Conservation (phyloP, 495 filamentous ascomycete species). For the Xylaria venustula region DNA sequence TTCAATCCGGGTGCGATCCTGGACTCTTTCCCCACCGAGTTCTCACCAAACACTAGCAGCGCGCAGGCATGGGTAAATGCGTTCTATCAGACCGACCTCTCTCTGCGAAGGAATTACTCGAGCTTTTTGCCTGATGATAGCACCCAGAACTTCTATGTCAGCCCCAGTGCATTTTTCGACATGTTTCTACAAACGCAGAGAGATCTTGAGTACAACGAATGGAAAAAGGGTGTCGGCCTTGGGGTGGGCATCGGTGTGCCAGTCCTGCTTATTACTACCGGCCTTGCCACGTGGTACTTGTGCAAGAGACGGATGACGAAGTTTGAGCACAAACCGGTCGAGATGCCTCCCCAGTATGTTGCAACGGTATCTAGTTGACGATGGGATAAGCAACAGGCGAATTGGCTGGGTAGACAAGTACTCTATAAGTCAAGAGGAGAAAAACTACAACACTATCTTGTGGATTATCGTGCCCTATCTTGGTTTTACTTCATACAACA, state of each 20-base stretch:
- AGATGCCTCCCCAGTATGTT: neutral
- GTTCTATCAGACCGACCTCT: no score
- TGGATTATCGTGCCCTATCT: no score
- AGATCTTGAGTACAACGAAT: constrained; percentile 2
- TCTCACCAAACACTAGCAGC: neutral
- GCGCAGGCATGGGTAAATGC: neutral
- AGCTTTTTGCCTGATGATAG: no score
- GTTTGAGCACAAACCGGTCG: neutral
- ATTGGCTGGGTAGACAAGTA: no score
- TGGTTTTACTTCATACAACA: no score
- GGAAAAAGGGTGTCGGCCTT: constrained; percentile 14
- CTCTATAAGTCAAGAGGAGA: no score
- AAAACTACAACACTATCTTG: no score
- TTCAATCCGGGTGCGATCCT: constrained; percentile 5
- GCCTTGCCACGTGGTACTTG: neutral
- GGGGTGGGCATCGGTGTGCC: constrained; percentile 13
- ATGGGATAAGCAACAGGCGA: no score
- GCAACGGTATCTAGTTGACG: no score
- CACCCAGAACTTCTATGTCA: no score
- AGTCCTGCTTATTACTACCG: constrained; percentile 1
- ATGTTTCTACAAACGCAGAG: neutral
- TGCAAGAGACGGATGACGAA: neutral
- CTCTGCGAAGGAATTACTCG: no score
- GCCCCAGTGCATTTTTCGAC: no score
- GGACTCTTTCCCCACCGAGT: neutral